Evolutionary conservation across 495 filamentous ascomycete species (phyloP), one percentile per base, ranked within the genome.

Genomic region (Aspergillus diversus): DNA sequence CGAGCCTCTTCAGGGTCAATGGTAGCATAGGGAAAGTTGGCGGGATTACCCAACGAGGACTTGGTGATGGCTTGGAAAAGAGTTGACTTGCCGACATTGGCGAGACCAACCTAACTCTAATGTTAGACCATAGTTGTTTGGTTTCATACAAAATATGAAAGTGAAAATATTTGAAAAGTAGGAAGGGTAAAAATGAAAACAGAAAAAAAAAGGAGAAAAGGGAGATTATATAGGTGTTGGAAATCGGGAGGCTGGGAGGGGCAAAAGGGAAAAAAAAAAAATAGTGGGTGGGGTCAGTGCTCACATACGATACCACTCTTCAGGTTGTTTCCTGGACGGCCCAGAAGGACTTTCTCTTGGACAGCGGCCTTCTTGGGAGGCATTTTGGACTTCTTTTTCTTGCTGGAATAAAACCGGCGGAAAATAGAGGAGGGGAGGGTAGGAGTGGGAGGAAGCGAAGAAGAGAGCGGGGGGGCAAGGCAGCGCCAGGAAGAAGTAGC

Each of bases 61-160:
- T 97, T 97, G 65, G 96, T 99, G 82, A 99, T 97, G 66, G 96
- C 93, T 81, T 99, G 96, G 84, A 99, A 99, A 70, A 99, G 89
- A 31, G 96, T 99, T 61, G 96, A 99, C 81, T 99, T 99, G 74
- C 96, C 96, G 66, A 99, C 96, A 77, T 99, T 99, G 72, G 96
- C 96, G 73, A 99, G 89, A 79, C 96, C 96, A 74, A 99, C 93
- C 93, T 97, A 77, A 68, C 64, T 17, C 33, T 39, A 39, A 59
- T 51, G 59, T 66, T 62, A 66, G 57, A 54, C 64, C 35, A 62
- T 59, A 15, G 0, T 43, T 4, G 11, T 32, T 27, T 59, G n/a
- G 39, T 13, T 42, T 34, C 42, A 31, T 13, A 43, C 46, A 69
- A 66, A 37, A 63, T 71, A 61, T 66, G 69, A 59, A 46, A 42